These are phyloP conservation scores for Hypoxylon rickii DNA, from an alignment of 495 filamentous ascomycete genomes.

Conservation along the genomic window DNA sequence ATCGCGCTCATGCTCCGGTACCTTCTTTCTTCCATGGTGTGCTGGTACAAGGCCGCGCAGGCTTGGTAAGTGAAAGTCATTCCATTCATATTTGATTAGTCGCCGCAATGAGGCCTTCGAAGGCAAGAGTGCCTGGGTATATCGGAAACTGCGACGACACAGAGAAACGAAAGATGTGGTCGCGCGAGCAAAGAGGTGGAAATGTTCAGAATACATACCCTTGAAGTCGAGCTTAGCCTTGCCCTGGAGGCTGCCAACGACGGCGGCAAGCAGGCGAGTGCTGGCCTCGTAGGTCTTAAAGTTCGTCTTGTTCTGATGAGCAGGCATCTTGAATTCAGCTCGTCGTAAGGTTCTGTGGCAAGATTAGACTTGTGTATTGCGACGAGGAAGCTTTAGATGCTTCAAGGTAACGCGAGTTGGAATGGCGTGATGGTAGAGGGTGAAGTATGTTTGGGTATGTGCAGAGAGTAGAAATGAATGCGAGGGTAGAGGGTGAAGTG, in stretches of 20 bases:
- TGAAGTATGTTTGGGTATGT: neutral
- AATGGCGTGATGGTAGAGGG: neutral
- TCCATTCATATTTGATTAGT: too few relatives aligned
- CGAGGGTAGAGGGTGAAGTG: too few relatives aligned
- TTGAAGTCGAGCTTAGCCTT: constrained; percentile 52
- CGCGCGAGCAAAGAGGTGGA: too few relatives aligned
- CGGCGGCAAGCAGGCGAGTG: constrained; percentile 54
- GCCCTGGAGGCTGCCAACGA: constrained; percentile 50
- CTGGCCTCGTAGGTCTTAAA: constrained; percentile 55
- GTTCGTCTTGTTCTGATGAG: constrained; percentile 40
- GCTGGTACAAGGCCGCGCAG: too few relatives aligned
- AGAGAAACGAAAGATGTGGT: neutral
- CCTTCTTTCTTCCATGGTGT: too few relatives aligned
- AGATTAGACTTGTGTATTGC: neutral
- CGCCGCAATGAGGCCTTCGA: neutral
- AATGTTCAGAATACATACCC: constrained; percentile 52
- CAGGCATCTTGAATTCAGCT: constrained; percentile 37
- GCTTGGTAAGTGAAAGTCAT: too few relatives aligned
- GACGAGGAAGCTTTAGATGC: neutral
- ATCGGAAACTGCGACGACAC: too few relatives aligned
- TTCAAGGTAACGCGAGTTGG: neutral
- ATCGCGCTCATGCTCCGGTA: too few relatives aligned
- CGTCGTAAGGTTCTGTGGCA: neutral
- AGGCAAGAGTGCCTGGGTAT: too few relatives aligned
- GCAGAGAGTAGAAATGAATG: neutral